phyloP scores from a whole-genome alignment of 495 filamentous ascomycete species.

The Xylaria nigripes region DNA sequence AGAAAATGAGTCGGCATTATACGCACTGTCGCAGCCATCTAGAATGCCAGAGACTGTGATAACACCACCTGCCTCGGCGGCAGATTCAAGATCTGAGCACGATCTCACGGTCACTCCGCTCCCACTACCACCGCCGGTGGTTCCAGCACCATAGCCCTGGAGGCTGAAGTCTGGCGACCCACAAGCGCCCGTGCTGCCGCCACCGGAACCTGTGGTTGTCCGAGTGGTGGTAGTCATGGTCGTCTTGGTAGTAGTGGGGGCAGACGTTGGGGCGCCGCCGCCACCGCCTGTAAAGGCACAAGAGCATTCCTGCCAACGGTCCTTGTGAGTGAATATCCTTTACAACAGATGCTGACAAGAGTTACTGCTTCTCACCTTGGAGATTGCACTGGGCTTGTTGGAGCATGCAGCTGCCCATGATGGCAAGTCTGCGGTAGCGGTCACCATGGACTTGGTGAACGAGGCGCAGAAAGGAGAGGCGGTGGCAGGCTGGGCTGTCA shows the following conservation, averaged over 20 bases:
- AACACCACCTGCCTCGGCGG: conserved; percentile 25
- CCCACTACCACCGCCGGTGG: conserved; percentile 43
- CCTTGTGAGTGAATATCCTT: background rate
- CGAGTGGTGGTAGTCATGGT: conserved; percentile 2
- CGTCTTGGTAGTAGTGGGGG: background rate
- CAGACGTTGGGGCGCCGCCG: background rate
- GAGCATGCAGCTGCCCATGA: conserved; percentile 5
- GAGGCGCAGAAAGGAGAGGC: conserved; percentile 12
- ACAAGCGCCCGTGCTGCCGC: conserved; percentile 3
- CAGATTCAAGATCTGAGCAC: conserved; percentile 33
- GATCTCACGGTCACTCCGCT: conserved; percentile 44
- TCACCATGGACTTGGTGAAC: conserved; percentile 10
- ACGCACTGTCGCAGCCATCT: conserved; percentile 8
- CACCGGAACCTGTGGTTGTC: conserved; percentile 5
- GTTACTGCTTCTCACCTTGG: background rate
- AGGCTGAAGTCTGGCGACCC: conserved; percentile 9
- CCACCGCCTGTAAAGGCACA: conserved; percentile 9
- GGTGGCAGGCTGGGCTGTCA: conserved; percentile 6
- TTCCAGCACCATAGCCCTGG: conserved; percentile 27
- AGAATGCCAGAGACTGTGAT: conserved; percentile 11
- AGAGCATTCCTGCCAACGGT: conserved; percentile 4
- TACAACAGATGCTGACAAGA: background rate
- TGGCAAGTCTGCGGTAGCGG: conserved; percentile 7
- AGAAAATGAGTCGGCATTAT: background rate
- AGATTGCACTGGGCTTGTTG: conserved; percentile 5